Evolutionary conservation across 1,139 yeast species (phyloP), one percentile per base, ranked within the genome.

Genomic region (Lipomyces yarrowii): DNA sequence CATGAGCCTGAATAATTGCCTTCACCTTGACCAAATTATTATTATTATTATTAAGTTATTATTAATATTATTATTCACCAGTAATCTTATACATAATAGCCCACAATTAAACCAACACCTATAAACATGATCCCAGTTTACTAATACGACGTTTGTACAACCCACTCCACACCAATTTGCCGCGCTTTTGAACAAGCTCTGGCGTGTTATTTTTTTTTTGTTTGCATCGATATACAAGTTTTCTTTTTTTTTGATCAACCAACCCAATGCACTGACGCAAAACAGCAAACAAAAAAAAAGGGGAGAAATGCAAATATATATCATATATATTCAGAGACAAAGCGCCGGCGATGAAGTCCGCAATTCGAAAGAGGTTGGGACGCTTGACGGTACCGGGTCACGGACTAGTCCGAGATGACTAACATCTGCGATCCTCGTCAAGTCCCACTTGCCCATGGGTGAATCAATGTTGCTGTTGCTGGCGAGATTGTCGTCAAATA

Each of bases 401-500:
- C 39, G 51, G 57, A 52, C 13, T 15, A 13, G 58, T 52, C 18
- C 55, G 18, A 59, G 37, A 52, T 59, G 62, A 35, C 56, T 35
- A n/a, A 42, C 48, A n/a, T 65, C 68, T 1, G 68, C 68, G 7
- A 60, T 56, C 18, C 68, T 59, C 6, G 68, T 65, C 23, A 65
- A 39, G 37, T 60, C 64, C 68, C 68, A 65, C 21, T 53, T 57
- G 26, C 59, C 60, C n/a, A 55, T 46, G 23, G 51, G 30, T 7
- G 37, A 18, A 13, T 26, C 18, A n/a, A n/a, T 55, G 13, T 11
- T 21, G 23, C 58, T 62, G 13, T 11, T 21, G 23, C 58, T 62
- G 13, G 57, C 8, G 33, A 55, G 13, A 26, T 26, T 33, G 21
- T 64, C 65, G 21, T 61, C 30, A 15, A 52, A 21, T 15, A 63